Evolutionary conservation across 2,329 filamentous ascomycete genomes (phyloP).

Genomic region (Verticillium zaregamsianum): DNA sequence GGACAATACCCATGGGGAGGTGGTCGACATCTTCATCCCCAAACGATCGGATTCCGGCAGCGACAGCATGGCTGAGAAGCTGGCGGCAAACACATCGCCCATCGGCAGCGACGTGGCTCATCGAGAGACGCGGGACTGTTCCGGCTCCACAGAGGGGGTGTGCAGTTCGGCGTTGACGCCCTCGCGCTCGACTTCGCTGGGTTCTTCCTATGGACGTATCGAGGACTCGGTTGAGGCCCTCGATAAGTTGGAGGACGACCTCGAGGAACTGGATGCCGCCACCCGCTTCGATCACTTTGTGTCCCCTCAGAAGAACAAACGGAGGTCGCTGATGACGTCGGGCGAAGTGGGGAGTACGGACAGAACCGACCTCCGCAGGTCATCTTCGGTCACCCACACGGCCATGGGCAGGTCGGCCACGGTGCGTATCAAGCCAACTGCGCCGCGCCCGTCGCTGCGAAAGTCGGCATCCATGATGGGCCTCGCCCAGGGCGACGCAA

Average conservation of each 20-base stretch:
- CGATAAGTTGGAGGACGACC: constrained; percentile 57
- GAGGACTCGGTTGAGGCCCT: constrained; percentile 62
- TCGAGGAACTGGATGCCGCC: constrained; percentile 48
- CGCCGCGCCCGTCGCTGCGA: constrained; percentile 33
- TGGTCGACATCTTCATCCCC: neutral
- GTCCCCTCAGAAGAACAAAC: constrained; percentile 18
- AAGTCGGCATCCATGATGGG: constrained; percentile 36
- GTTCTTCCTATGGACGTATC: constrained; percentile 40
- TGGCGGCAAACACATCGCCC: neutral
- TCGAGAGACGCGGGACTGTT: constrained; percentile 4
- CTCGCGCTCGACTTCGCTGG: constrained; percentile 7
- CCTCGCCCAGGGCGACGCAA: constrained; percentile 19
- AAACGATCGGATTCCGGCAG: neutral
- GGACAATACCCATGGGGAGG: neutral
- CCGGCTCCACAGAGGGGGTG: constrained; percentile 5
- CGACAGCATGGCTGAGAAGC: neutral
- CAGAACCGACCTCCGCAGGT: neutral
- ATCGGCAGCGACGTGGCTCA: neutral
- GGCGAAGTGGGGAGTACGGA: neutral
- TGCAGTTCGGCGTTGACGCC: constrained; percentile 4
- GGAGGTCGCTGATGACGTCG: neutral
- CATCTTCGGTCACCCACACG: constrained; percentile 22
- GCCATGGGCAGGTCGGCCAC: constrained; percentile 35
- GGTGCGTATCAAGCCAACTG: constrained; percentile 35
- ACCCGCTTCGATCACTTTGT: constrained; percentile 27